Base-by-base conservation (phyloP, 306 rosid genomes). In the Cucumis melo region DNA sequence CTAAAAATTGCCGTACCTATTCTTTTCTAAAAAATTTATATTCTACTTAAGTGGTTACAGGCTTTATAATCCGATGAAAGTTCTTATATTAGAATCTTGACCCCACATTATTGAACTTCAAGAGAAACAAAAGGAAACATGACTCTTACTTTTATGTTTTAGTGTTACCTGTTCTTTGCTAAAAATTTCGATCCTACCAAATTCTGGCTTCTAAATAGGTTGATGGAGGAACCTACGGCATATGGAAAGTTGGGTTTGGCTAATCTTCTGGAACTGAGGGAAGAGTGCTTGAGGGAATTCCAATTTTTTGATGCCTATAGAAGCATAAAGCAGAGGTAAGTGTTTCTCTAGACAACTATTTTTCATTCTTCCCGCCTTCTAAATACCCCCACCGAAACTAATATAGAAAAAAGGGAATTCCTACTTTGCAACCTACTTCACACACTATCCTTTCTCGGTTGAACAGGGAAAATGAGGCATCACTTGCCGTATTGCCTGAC, bases 201-300 rank as follows among this genome's bases (percentile, higher is more conserved):
- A 64, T 23, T 79, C 78, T 66, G 78, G 62, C 81, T 62, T 71
- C 75, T 73, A 54, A 78, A 83, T 84, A 95, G 99, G 88, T 88
- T 95, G 88, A 92, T 81, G 96, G 98, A 90, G 88, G 99, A 95
- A 85, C 99, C 99, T 75, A 82, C 96, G 60, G 99, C 99, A 63
- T 95, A 92, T 62, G 99, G 99, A 78, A 95, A 95, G 83, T 79
- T 95, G 76, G 96, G 99, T 67, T 84, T 95, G 82, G 98, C 97
- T 79, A 95, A 90, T 87, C 90, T 95, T 39, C 85, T 95, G 86
- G 99, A 95, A 85, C 85, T 95, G 85, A 90, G 99, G 85, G 99
- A 95, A 85, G 99, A 95, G 80, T 95, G 99, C 84, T 88, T 95
- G 88, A 95, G 99, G 82, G 99, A 95, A 82, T 95, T 95, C 87